These are phyloP conservation scores for Rauvolfia tetraphylla DNA, from an alignment of 257 asterid species.

Conservation along the genomic window DNA sequence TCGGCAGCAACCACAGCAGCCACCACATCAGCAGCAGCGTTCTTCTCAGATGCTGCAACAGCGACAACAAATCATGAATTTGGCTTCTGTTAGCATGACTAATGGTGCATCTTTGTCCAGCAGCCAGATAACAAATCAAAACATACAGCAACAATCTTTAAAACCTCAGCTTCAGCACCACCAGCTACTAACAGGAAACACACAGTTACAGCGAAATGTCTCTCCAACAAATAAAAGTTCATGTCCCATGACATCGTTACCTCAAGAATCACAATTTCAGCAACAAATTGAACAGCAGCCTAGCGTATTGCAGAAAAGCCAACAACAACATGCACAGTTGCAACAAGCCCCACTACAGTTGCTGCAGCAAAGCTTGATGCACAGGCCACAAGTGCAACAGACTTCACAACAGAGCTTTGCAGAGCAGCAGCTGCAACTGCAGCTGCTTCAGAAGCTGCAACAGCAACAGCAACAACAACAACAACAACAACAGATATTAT, in stretches of 20 bases:
- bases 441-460: constrained; percentile 68
- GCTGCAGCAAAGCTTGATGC: constrained; percentile 52
- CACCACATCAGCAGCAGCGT: constrained; percentile 19
- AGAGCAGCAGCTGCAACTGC: constrained; percentile 76
- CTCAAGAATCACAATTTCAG: constrained; percentile 63
- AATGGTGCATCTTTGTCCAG: constrained; percentile 26
- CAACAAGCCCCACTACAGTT: constrained; percentile 47
- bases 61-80: constrained; percentile 27
- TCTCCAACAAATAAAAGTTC: constrained; percentile 33
- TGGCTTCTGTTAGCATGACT: constrained; percentile 29
- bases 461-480: constrained; percentile 49
- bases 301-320: constrained; percentile 47
- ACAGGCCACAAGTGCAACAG: constrained; percentile 52
- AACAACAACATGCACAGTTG: constrained; percentile 53
- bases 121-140: constrained; percentile 42
- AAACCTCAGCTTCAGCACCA: constrained; percentile 71
- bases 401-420: constrained; percentile 47
- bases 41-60: constrained; percentile 27
- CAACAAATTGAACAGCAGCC: constrained; percentile 54
- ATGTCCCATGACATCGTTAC: constrained; percentile 47
- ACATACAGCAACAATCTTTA: constrained; percentile 42
- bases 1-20: constrained; percentile 19
- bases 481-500: constrained; percentile 40
- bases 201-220: constrained; percentile 41
- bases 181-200: constrained; percentile 36